Conservation (phyloP, 352 stramenopile species). For the Sclerospora graminicola region DNA sequence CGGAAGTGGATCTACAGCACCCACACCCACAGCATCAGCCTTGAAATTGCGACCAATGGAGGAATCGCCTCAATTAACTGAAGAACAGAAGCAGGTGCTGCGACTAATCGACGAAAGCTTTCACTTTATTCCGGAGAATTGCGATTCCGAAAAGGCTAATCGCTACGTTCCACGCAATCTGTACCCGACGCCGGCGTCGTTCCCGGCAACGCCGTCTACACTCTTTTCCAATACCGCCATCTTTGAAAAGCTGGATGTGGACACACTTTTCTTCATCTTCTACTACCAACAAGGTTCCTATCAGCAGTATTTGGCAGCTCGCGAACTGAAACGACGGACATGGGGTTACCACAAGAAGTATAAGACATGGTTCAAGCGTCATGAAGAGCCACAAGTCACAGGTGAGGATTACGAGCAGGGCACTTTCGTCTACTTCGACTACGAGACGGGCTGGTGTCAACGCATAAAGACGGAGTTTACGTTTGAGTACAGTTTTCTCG, state of each 20-base stretch:
- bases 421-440: slow-evolving; percentile 99
- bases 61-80: slow-evolving; percentile 44
- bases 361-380: slow-evolving; percentile 99
- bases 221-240: slow-evolving; percentile 91
- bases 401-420: slow-evolving; percentile 99
- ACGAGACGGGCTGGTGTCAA: slow-evolving; percentile 97
- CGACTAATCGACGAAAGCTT: slow-evolving; percentile 85
- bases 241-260: slow-evolving; percentile 96
- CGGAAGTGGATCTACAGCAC: slow-evolving; percentile 5
- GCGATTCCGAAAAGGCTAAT: slow-evolving; percentile 86
- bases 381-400: slow-evolving; percentile 93
- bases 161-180: slow-evolving; percentile 93
- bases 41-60: slow-evolving; percentile 17
- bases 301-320: slow-evolving; percentile 97
- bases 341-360: slow-evolving; percentile 99
- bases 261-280: slow-evolving; percentile 99
- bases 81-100: slow-evolving; percentile 74
- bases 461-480: slow-evolving; percentile 98
- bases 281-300: slow-evolving; percentile 99
- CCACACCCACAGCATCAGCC: slow-evolving; percentile 13
- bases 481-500: slow-evolving; percentile 97
- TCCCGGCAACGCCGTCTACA: slow-evolving; percentile 81
- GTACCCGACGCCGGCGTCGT: slow-evolving; percentile 88
- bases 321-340: slow-evolving; percentile 96
- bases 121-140: slow-evolving; percentile 83